Evolutionary conservation across 257 asterid genomes (phyloP).

Genomic region (Capsicum pubescens): DNA sequence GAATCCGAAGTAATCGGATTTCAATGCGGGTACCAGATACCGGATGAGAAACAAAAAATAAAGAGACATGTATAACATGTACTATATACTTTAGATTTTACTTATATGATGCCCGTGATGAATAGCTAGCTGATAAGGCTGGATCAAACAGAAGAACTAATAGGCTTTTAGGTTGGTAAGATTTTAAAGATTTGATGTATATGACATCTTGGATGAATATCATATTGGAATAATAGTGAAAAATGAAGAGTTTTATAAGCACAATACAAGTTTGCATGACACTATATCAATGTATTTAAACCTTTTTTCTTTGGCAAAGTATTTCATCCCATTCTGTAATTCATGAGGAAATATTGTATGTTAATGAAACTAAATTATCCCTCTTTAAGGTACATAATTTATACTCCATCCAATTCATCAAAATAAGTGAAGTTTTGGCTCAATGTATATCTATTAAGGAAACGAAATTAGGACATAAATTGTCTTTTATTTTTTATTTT

Average conservation of each 20-base stretch:
- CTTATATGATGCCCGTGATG: not conserved
- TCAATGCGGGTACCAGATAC: no score
- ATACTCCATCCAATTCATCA: no score
- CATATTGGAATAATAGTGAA: fast-evolving
- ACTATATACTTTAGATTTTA: not conserved
- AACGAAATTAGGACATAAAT: no score
- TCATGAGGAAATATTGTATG: not conserved
- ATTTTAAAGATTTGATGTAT: not conserved
- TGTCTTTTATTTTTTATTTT: no score
- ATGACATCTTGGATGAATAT: not conserved
- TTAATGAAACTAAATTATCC: not conserved
- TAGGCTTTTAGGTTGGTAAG: not conserved
- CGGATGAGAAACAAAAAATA: no score
- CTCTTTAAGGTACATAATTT: not conserved
- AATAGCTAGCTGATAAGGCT: not conserved
- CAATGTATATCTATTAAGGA: no score
- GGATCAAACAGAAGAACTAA: not conserved
- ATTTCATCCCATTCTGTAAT: not conserved
- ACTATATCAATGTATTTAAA: not conserved
- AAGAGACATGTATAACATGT: not conserved
- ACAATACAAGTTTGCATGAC: not conserved
- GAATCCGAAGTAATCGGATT: no score
- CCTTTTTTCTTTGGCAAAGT: not conserved
- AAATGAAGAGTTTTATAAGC: not conserved
- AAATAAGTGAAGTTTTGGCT: no score